Evolutionary conservation across 805 yeast genomes (phyloP), one percentile per base, ranked within the genome.

Genomic region (Clavispora asparagi): DNA sequence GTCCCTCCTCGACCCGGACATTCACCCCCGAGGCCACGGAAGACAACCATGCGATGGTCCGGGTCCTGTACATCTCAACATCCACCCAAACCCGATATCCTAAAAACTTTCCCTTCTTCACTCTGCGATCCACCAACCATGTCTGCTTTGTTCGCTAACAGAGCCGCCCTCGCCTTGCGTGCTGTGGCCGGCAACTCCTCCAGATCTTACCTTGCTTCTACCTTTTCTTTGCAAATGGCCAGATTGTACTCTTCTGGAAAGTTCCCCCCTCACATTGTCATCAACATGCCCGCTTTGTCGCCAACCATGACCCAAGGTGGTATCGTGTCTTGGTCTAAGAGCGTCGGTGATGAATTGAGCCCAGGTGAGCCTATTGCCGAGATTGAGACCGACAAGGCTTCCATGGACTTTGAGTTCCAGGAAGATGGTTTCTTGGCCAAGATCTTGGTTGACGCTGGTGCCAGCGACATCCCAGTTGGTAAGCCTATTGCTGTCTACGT

Each of bases 291-390:
- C 41, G 99, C 99, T 9, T 76, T 94, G 60, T 92, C 98, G n/a
- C 99, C 99, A 55, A 94, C 99, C 45, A 94, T 94, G 99, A 87
- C 97, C 51, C 92, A 87, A 64, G 99, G 99, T 65, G 85, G 82
- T 67, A 74, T 94, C 54, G 92, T 92, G 35, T 75, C 81, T 49
- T 94, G 99, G 99, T 78, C 82, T 64, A 94, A 91, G 75, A 69
- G 79, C 39, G 87, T 83, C 33, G 99, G 99, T 62, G 99, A 94
- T 65, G 71, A 80, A 67, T 81, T 94, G 55, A 61, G 78, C 28
- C 94, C 97, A 17, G 99, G 99, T 69, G 97, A 91, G 64, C 83
- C 94, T 40, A 80, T 92, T 57, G 97, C 97, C 49, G 98, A 92
- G 73, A 85, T 92, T 54, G 99, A 92, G 74, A 92, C 99, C 57